Conservation (phyloP, 768 basidiomycete species). For the Brasilioporus rufonigricans region DNA sequence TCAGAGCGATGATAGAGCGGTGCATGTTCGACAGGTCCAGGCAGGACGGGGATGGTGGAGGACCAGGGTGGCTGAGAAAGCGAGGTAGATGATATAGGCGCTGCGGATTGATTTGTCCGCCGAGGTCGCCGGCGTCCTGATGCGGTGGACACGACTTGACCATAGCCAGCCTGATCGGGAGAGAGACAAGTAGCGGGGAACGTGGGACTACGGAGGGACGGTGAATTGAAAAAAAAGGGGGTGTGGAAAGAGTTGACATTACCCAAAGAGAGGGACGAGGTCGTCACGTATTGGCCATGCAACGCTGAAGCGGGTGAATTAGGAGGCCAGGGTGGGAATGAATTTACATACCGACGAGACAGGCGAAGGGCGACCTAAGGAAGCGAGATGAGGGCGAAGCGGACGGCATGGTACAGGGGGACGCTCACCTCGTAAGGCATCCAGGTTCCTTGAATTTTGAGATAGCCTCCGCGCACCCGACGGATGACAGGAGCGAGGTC, state of each 20-base stretch:
- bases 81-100: constrained; percentile 31
- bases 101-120: constrained; percentile 44
- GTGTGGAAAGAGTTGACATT: constrained; percentile 17
- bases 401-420: constrained; percentile 11
- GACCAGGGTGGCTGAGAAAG: constrained; percentile 45
- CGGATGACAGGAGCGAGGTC: constrained; percentile 81
- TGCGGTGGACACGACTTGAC: constrained; percentile 69
- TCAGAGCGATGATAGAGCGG: constrained; percentile 25
- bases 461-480: constrained; percentile 81
- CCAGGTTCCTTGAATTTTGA: constrained; percentile 94
- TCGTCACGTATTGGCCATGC: constrained; percentile 88
- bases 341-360: constrained; percentile 64
- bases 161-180: constrained; percentile 84
- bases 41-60: constrained; percentile 39
- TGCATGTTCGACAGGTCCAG: constrained; percentile 24
- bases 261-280: constrained; percentile 88
- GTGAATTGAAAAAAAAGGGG: constrained; percentile 12
- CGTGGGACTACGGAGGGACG: constrained; percentile 54
- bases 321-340: constrained; percentile 11
- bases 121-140: constrained; percentile 61
- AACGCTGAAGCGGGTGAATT: constrained; percentile 48
- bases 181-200: constrained; percentile 83
- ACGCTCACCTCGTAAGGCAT: constrained; percentile 80
- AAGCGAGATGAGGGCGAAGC: constrained; percentile 22
- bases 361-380: constrained; percentile 72